Evolutionary conservation across 768 basidiomycete species (phyloP), one percentile per base, ranked within the genome.

Genomic region (Mycena capillaripes): DNA sequence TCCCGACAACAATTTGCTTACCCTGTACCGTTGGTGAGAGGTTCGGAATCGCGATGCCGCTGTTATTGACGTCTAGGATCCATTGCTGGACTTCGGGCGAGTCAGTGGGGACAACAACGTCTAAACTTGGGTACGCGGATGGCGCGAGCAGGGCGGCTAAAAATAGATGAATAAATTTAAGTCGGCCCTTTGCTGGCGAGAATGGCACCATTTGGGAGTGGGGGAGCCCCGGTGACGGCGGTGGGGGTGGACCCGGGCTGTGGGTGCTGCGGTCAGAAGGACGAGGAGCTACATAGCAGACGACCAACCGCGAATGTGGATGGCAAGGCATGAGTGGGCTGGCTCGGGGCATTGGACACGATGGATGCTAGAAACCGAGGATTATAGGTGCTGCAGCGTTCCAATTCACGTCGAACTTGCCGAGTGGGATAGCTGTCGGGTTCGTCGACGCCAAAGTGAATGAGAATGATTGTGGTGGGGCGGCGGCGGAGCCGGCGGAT

Each of bases 51-150:
- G 77, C 53, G 44, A 93, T 75, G 42, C 91, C 91, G 12, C 90
- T 88, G 52, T 82, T 81, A 7, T 76, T 57, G 29, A 95, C 90
- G 17, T 92, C 89, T 65, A 84, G 60, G n/a, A 92, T 90, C 94
- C 94, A 95, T 77, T 89, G 86, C 74, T 88, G 83, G 11, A 95
- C 93, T 73, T 91, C 81, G 23, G 89, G 84, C 7, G 89, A 89
- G 81, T 92, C 88, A 4, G 83, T 86, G 8, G 90, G 87, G 34
- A 93, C 93, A 2, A 84, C 77, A 30, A 77, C 81, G 81, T 95
- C 94, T n/a, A 94, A 82, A 0, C 87, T 42, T 4, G 94, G 94
- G 78, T 93, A 95, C 70, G 88, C 87, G 21, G 89, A 74, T 3
- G 90, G 88, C 36, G 77, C 76, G 44, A 93, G 76, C 16, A 78